phyloP scores from a whole-genome alignment of 208 protist species.

The Strigomonas oncopelti region DNA sequence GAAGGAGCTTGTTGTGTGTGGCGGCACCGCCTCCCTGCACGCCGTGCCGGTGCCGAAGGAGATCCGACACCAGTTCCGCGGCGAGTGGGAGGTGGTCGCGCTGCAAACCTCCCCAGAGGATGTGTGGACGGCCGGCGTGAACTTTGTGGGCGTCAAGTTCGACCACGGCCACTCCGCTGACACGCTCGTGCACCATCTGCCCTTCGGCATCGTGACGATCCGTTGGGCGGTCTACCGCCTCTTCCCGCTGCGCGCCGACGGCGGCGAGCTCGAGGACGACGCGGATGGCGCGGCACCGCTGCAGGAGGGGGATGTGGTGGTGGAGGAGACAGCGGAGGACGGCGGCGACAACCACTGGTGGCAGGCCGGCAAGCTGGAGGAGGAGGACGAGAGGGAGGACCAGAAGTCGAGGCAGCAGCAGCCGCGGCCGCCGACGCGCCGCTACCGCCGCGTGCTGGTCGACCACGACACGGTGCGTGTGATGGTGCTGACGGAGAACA shows the following conservation, averaged over 20 bases:
- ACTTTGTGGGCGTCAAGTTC: constrained; percentile 67
- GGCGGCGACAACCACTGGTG: background rate
- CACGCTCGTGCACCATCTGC: constrained; percentile 65
- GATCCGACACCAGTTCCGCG: constrained; percentile 58
- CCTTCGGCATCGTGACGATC: constrained; percentile 83
- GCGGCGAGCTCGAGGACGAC: constrained; percentile 10
- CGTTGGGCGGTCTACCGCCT: constrained; percentile 77
- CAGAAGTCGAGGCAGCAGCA: background rate
- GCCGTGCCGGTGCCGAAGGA: constrained; percentile 69
- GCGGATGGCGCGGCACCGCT: background rate
- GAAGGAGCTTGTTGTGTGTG: constrained; percentile 69
- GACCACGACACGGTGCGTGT: constrained; percentile 76
- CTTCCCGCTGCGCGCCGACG: background rate
- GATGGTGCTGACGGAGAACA: constrained; percentile 78
- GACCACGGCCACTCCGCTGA: constrained; percentile 36
- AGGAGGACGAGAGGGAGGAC: background rate
- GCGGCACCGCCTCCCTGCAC: constrained; percentile 46
- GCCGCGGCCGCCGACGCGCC: background rate
- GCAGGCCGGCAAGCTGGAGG: background rate
- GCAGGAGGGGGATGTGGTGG: constrained; percentile 4
- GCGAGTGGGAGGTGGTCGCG: constrained; percentile 81
- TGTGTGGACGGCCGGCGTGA: constrained; percentile 44
- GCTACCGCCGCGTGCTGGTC: constrained; percentile 41
- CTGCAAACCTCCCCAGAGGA: constrained; percentile 50
- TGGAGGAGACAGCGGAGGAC: too few relatives aligned